These are phyloP conservation scores for Chlamydomonas sphaeroides DNA, from an alignment of 139 green algal genomes.

Conservation along the genomic window DNA sequence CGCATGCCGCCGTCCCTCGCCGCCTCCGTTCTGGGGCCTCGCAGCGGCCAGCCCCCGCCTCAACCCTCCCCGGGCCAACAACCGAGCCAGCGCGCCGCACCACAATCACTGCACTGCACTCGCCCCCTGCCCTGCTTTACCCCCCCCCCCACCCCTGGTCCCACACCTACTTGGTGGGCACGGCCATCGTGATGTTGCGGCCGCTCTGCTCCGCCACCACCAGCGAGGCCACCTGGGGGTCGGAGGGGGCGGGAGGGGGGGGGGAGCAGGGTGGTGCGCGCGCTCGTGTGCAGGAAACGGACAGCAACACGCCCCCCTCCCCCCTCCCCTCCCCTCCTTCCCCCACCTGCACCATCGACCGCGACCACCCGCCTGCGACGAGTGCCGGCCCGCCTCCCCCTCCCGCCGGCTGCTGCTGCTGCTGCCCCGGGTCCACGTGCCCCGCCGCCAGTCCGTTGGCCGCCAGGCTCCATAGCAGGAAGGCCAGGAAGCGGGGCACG, in stretches of 20 bases:
- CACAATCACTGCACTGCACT: neutral
- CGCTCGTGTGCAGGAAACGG: too few species aligned
- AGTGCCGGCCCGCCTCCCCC: too few species aligned
- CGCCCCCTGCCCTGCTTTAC: neutral
- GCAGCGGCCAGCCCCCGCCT: too few species aligned
- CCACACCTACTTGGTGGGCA: neutral
- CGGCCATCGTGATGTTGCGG: constrained; percentile 10
- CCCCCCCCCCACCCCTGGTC: neutral
- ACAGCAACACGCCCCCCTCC: too few species aligned
- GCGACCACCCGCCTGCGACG: too few species aligned
- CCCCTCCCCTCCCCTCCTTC: neutral
- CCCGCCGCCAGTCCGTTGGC: constrained; percentile 43
- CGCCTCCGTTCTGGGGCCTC: too few species aligned
- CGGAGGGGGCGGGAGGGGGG: too few species aligned
- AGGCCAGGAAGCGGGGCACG: constrained; percentile 74
- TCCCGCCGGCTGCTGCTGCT: neutral
- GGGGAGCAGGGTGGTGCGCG: too few species aligned
- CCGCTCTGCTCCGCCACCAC: neutral
- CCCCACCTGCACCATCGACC: neutral
- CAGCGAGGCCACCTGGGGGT: too few species aligned
- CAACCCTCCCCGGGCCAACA: neutral
- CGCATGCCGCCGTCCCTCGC: too few species aligned
- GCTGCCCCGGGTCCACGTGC: neutral
- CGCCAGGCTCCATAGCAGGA: constrained; percentile 62
- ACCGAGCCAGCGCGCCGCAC: too few species aligned